phyloP scores from a whole-genome alignment of 331 rosid species.

The Arachis monticola region DNA sequence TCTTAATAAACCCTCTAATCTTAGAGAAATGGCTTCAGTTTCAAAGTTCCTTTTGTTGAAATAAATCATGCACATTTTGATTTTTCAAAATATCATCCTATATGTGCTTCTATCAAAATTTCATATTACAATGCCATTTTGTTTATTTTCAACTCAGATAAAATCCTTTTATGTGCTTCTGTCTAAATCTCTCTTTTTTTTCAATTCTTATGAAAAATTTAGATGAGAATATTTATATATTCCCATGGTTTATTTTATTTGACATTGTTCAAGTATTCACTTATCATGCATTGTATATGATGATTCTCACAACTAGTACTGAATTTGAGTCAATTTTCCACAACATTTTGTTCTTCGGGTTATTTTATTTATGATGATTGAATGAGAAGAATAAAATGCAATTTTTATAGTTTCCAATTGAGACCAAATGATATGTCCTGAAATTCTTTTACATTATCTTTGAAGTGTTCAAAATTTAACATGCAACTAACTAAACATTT shows the following conservation, averaged over 20 bases:
- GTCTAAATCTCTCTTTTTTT: not conserved
- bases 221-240: too few relatives aligned
- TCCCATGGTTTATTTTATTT: too few relatives aligned
- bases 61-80: not conserved
- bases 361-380: too few relatives aligned
- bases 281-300: not conserved
- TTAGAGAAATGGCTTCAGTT: constrained; percentile 1
- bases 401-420: not conserved
- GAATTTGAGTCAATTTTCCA: not conserved
- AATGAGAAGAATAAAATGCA: not conserved
- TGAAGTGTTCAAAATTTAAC: not conserved
- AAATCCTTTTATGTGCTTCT: not conserved
- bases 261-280: not conserved
- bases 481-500: not conserved
- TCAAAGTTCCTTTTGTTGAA: not conserved
- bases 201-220: not conserved
- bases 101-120: not conserved
- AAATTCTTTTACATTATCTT: not conserved
- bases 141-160: not conserved
- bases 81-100: not conserved
- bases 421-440: not conserved
- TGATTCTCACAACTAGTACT: not conserved
- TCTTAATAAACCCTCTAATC: not conserved
- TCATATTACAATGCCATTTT: not conserved
- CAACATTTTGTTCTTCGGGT: not conserved